Evolutionary conservation across 1,284 basidiomycete genomes (phyloP).

Genomic region (Ceratobasidium sp.): DNA sequence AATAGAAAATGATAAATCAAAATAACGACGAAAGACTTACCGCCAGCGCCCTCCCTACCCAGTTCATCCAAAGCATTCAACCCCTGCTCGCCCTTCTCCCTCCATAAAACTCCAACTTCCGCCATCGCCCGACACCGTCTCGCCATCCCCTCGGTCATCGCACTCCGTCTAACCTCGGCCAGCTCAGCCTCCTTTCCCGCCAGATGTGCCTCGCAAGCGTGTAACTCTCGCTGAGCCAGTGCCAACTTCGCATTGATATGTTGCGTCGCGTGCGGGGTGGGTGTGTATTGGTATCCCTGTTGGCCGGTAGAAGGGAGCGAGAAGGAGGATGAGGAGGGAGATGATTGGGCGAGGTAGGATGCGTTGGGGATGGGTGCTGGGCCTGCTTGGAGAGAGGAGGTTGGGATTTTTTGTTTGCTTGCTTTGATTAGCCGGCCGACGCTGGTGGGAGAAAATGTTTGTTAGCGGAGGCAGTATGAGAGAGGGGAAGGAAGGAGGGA

Average conservation of each 20-base stretch:
- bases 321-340: slow-evolving; percentile 56
- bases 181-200: slow-evolving; percentile 75
- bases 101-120: slow-evolving; percentile 76
- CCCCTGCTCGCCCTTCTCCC: slow-evolving; percentile 73
- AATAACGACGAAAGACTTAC: neutral
- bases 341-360: slow-evolving; percentile 60
- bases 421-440: slow-evolving; percentile 82
- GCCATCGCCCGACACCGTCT: slow-evolving; percentile 72
- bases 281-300: slow-evolving; percentile 21
- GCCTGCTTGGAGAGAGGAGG: slow-evolving; percentile 44
- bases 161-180: slow-evolving; percentile 63
- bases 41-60: slow-evolving; percentile 12
- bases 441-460: slow-evolving; percentile 57
- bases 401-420: slow-evolving; percentile 63
- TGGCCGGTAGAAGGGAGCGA: slow-evolving; percentile 54
- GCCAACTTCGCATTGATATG: slow-evolving; percentile 66
- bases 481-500: slow-evolving; percentile 47
- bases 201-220: slow-evolving; percentile 81
- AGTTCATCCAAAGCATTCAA: slow-evolving; percentile 59
- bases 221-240: slow-evolving; percentile 77
- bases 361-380: slow-evolving; percentile 58
- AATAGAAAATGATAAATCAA: neutral
- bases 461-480: neutral
- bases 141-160: slow-evolving; percentile 72
- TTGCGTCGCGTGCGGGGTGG: slow-evolving; percentile 45